phyloP scores from a whole-genome alignment of 1,139 yeast species.

The Hansenula lynferdii region DNA sequence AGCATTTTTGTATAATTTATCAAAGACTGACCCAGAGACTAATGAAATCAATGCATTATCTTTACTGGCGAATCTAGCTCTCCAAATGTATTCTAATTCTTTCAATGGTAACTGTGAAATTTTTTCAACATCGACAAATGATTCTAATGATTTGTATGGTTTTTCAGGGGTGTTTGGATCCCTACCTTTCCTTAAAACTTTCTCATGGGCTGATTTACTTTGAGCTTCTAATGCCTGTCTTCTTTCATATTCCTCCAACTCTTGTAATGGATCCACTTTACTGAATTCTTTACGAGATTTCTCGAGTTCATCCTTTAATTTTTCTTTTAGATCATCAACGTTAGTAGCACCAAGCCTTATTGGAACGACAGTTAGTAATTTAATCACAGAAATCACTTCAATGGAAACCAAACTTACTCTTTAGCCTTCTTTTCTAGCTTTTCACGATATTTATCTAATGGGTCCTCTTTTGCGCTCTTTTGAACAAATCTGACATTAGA shows the following conservation, averaged over 20 bases:
- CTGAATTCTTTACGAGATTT: slow-evolving; percentile 50
- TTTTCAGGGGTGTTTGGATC: slow-evolving; percentile 38
- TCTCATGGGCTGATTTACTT: slow-evolving; percentile 15
- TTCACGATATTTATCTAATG: slow-evolving; percentile 20
- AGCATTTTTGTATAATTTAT: slow-evolving; percentile 61
- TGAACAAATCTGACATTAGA: slow-evolving; percentile 13
- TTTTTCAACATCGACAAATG: slow-evolving; percentile 70
- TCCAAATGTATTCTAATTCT: slow-evolving; percentile 85
- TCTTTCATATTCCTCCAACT: slow-evolving; percentile 55
- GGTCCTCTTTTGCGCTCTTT: slow-evolving; percentile 8
- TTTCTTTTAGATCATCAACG: slow-evolving; percentile 59
- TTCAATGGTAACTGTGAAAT: slow-evolving; percentile 46
- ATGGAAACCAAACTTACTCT: slow-evolving; percentile 23
- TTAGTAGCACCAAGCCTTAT: slow-evolving; percentile 36
- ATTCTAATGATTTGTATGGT: slow-evolving; percentile 68
- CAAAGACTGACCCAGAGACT: slow-evolving; percentile 50
- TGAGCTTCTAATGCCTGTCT: slow-evolving; percentile 26
- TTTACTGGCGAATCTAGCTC: slow-evolving; percentile 69
- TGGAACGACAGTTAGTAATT: background rate
- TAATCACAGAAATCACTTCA: background rate
- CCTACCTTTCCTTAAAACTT: slow-evolving; percentile 39
- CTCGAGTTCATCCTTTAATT: slow-evolving; percentile 58
- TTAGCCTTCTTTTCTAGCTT: slow-evolving; percentile 47
- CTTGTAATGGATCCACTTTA: slow-evolving; percentile 65
- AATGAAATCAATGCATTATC: slow-evolving; percentile 64